These are phyloP conservation scores for Tremella yokohamensis DNA, from an alignment of 768 basidiomycete genomes.

Conservation along the genomic window DNA sequence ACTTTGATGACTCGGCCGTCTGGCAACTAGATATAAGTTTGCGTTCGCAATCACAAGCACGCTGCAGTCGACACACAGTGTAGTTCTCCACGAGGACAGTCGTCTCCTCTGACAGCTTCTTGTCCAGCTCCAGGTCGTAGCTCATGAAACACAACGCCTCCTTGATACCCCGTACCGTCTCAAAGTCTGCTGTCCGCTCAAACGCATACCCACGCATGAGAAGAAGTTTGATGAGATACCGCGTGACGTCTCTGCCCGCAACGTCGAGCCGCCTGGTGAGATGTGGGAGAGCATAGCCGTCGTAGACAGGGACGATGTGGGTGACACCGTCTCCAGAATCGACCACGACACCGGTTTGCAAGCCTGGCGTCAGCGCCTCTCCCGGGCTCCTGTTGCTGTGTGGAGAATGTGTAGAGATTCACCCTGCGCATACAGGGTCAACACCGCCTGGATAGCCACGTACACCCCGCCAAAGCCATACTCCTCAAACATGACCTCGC, in stretches of 20 bases:
- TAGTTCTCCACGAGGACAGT: slow-evolving; percentile 94
- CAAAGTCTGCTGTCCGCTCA: slow-evolving; percentile 98
- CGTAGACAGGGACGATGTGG: slow-evolving; percentile 97
- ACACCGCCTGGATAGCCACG: slow-evolving; percentile 95
- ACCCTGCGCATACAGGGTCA: slow-evolving; percentile 99
- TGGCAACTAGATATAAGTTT: slow-evolving; percentile 64
- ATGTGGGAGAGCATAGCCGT: slow-evolving; percentile 92
- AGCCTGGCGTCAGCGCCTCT: slow-evolving; percentile 58
- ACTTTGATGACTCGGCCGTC: slow-evolving; percentile 97
- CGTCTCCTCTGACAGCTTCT: slow-evolving; percentile 88
- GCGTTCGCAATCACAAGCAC: neutral
- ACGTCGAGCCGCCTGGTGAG: slow-evolving; percentile 92
- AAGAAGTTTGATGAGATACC: slow-evolving; percentile 97
- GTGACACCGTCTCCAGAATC: slow-evolving; percentile 99
- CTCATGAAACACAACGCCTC: slow-evolving; percentile 98
- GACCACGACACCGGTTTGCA: slow-evolving; percentile 97
- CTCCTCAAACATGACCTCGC: slow-evolving; percentile 98
- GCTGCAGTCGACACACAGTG: slow-evolving; percentile 60
- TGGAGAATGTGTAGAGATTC: slow-evolving; percentile 39
- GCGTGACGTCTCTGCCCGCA: slow-evolving; percentile 95
- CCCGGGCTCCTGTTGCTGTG: neutral
- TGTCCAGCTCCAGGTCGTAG: slow-evolving; percentile 95
- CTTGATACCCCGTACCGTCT: slow-evolving; percentile 97
- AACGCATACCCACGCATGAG: slow-evolving; percentile 99
- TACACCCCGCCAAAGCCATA: slow-evolving; percentile 95